Percentiles rank a stretch among this genome's conserved stretches.
Conservation (phyloP, 495 filamentous ascomycete genomes). For the Neurospora discreta region DNA sequence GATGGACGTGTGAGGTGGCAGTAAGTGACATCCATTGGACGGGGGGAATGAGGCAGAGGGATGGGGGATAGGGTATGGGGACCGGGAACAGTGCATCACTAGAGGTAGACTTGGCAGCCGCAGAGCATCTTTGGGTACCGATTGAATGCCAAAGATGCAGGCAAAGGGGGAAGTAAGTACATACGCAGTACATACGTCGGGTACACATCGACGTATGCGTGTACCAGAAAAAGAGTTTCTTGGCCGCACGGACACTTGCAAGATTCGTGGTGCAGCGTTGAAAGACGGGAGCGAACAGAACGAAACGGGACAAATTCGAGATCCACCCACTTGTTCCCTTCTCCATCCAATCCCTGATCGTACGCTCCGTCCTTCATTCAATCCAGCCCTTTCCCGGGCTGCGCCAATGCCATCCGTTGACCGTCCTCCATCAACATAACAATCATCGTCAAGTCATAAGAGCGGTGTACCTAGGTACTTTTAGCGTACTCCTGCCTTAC, state of each 20-base stretch:
- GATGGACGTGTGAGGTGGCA: neutral
- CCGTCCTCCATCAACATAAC: neutral
- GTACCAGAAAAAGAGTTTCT: neutral
- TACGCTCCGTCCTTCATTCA: too few relatives aligned
- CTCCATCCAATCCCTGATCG: constrained; percentile 17
- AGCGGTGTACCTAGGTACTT: neutral
- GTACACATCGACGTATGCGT: too few relatives aligned
- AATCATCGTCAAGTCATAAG: too few relatives aligned
- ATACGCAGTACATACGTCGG: too few relatives aligned
- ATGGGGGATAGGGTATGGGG: too few relatives aligned
- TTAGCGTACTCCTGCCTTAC: neutral
- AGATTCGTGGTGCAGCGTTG: neutral
- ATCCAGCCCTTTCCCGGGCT: neutral
- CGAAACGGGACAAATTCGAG: constrained; percentile 16
- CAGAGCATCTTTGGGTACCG: neutral
- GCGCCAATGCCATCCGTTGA: neutral
- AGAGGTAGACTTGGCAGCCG: neutral
- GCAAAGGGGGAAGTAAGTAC: neutral
- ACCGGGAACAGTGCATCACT: neutral
- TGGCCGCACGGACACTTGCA: neutral
- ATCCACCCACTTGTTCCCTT: constrained; percentile 12
- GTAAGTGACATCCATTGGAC: neutral
- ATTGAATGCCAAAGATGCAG: neutral
- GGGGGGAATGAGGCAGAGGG: neutral
- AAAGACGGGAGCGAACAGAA: neutral